Evolutionary conservation across 78 protist genomes (phyloP).

Genomic region (Diacronema lutheri): DNA sequence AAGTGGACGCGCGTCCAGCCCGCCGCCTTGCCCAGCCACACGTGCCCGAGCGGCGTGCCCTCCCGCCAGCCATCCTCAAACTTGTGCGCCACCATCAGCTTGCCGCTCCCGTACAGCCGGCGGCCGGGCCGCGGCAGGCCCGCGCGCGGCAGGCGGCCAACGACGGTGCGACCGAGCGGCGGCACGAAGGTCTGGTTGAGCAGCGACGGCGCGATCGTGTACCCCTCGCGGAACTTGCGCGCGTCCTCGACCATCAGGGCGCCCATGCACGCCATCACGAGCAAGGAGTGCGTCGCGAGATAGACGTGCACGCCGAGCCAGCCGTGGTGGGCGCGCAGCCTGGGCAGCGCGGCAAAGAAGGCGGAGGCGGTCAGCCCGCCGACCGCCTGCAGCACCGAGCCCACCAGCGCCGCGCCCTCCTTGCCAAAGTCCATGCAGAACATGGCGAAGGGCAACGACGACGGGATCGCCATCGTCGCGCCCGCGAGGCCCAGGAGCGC

Average conservation of each 20-base stretch:
- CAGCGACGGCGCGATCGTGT: neutral
- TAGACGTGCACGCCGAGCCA: neutral
- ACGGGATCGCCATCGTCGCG: neutral
- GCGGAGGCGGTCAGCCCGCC: neutral
- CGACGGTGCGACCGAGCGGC: too few species aligned
- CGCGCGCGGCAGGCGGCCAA: too few species aligned
- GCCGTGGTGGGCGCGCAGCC: neutral
- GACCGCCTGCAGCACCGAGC: neutral
- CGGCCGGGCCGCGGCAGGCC: too few species aligned
- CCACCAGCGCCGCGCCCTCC: conserved; percentile 11
- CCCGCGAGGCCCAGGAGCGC: neutral
- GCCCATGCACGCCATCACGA: neutral
- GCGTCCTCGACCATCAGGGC: neutral
- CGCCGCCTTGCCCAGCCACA: too few species aligned
- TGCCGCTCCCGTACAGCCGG: too few species aligned
- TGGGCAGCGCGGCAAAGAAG: neutral
- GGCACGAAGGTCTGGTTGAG: neutral
- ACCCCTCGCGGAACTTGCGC: neutral
- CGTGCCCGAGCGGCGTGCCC: too few species aligned
- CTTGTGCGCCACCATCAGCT: too few species aligned
- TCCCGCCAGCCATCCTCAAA: too few species aligned
- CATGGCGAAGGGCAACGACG: neutral
- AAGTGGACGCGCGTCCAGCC: too few species aligned
- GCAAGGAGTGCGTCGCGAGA: neutral
- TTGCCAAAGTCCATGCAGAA: conserved; percentile 17